A percentile compares a stretch with the other conserved stretches of the same genome.
These are phyloP conservation scores for Trichosporon coremiiforme DNA, from an alignment of 1,284 basidiomycete species.

Conservation along the genomic window DNA sequence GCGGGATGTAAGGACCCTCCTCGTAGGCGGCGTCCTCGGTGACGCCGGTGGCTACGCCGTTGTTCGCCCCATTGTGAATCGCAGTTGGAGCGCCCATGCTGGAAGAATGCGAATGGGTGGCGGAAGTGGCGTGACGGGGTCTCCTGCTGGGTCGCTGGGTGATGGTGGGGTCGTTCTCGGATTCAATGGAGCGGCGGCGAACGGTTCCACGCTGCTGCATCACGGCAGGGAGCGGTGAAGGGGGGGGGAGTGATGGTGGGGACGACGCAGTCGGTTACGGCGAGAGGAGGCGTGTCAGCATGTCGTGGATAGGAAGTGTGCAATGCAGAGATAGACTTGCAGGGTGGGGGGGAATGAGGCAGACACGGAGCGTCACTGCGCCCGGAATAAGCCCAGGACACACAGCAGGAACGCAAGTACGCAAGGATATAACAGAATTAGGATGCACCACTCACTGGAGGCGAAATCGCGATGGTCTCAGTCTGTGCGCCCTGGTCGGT, in stretches of 20 bases:
- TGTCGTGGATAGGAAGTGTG: neutral
- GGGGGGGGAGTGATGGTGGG: constrained; percentile 9
- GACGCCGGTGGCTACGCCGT: constrained; percentile 20
- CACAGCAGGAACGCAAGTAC: neutral
- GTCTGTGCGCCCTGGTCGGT: constrained; percentile 16
- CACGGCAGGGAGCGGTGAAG: constrained; percentile 21
- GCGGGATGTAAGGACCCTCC: constrained; percentile 19
- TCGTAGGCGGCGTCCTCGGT: neutral
- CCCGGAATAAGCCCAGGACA: neutral
- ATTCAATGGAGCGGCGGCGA: constrained; percentile 28
- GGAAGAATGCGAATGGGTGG: constrained; percentile 18
- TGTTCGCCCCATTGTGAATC: constrained; percentile 22
- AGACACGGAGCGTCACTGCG: constrained; percentile 3
- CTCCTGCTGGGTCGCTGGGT: constrained; percentile 7
- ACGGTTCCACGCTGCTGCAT: constrained; percentile 34
- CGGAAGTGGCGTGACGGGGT: constrained; percentile 18
- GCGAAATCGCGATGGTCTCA: constrained; percentile 2
- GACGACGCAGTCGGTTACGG: neutral
- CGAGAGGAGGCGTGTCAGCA: constrained; percentile 17
- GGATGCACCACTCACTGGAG: constrained; percentile 14
- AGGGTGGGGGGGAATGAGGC: constrained; percentile 8
- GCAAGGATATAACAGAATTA: neutral
- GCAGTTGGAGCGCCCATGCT: constrained; percentile 27
- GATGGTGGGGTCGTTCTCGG: constrained; percentile 4
- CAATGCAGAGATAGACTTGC: neutral